Conservation (phyloP, 208 protist species). For the Trypanosoma avium region DNA sequence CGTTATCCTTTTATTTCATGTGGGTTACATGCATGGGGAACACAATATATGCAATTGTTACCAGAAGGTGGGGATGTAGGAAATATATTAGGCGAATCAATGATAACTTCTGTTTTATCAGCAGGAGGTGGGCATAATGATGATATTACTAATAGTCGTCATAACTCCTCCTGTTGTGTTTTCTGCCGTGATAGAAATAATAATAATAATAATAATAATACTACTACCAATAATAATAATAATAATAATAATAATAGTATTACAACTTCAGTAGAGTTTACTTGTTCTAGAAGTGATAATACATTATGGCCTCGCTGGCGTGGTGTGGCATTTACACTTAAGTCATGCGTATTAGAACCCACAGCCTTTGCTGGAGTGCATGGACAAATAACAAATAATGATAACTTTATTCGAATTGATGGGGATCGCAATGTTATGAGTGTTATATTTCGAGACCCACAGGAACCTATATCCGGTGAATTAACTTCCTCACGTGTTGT, state of each 20-base stretch:
- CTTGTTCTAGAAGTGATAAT: not conserved
- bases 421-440: conserved; percentile 40
- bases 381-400: conserved; percentile 15
- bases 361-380: conserved; percentile 15
- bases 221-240: not conserved
- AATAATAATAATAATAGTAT: not conserved
- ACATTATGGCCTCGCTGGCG: conserved; percentile 1
- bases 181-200: not conserved
- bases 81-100: too few relatives aligned
- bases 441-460: conserved; percentile 18
- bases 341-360: conserved; percentile 24
- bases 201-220: not conserved
- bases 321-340: conserved; percentile 9
- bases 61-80: conserved; percentile 23
- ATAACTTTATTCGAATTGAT: conserved; percentile 43
- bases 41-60: conserved; percentile 30
- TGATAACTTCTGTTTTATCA: too few relatives aligned
- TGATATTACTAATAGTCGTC: too few relatives aligned
- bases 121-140: too few relatives aligned
- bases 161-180: too few relatives aligned
- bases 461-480: not conserved
- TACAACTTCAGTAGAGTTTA: not conserved
- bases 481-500: conserved; percentile 14
- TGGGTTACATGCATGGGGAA: conserved; percentile 27
- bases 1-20: conserved; percentile 36